These are phyloP conservation scores for Nyssa sinensis DNA, from an alignment of 148 eudicot species.

Conservation along the genomic window DNA sequence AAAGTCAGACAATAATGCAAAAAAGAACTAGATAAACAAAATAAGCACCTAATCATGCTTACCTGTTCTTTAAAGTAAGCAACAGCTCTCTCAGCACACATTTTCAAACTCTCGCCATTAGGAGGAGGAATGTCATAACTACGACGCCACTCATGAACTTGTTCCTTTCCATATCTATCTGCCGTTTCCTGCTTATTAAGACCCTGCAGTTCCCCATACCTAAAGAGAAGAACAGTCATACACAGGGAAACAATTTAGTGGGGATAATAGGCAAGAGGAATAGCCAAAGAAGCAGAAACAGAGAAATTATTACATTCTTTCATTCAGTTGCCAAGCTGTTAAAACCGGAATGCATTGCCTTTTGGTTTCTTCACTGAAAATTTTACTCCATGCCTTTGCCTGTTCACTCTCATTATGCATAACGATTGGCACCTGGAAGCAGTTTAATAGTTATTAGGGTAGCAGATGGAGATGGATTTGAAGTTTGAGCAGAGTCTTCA, in stretches of 20 bases:
- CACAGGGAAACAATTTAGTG: constrained; percentile 19
- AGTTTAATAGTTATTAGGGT: constrained; percentile 5
- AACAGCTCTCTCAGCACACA: constrained; percentile 98
- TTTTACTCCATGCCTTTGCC: constrained; percentile 80
- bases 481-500: background rate
- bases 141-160: constrained; percentile 97
- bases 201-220: constrained; percentile 99
- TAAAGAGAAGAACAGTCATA: constrained; percentile 18
- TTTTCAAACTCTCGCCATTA: constrained; percentile 94
- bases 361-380: constrained; percentile 80
- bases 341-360: constrained; percentile 88
- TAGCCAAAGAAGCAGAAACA: constrained; percentile 7
- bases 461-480: background rate
- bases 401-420: constrained; percentile 85
- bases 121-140: constrained; percentile 99
- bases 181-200: constrained; percentile 99
- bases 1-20: constrained; percentile 18
- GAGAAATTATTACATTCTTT: constrained; percentile 69
- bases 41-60: constrained; percentile 15
- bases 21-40: background rate
- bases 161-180: constrained; percentile 81
- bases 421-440: constrained; percentile 78
- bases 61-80: constrained; percentile 87
- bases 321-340: constrained; percentile 97
- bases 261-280: constrained; percentile 4